Evolutionary conservation across 2,329 filamentous ascomycete genomes (phyloP).

Genomic region (Byssochlamys sp.): DNA sequence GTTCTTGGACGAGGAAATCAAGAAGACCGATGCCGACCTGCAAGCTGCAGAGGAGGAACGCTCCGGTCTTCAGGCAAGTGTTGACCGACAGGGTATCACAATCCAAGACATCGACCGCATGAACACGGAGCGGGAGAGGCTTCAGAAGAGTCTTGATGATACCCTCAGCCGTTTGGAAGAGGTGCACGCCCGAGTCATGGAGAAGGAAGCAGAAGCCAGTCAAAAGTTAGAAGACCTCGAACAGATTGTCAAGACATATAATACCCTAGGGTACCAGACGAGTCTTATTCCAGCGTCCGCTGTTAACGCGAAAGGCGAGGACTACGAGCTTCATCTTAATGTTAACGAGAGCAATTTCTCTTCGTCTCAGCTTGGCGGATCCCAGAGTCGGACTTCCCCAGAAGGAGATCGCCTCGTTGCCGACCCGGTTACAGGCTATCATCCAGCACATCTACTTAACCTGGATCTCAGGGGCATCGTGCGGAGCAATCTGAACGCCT

Average conservation of each 20-base stretch:
- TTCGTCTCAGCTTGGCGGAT: conserved; percentile 46
- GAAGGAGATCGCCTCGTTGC: conserved; percentile 69
- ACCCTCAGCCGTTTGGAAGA: conserved; percentile 71
- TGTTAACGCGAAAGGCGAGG: conserved; percentile 69
- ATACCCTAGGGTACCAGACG: conserved; percentile 86
- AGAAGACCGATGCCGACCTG: conserved; percentile 65
- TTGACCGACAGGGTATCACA: conserved; percentile 88
- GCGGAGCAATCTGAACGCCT: conserved; percentile 64
- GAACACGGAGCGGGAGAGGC: conserved; percentile 84
- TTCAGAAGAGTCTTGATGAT: conserved; percentile 79
- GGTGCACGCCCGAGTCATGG: conserved; percentile 67
- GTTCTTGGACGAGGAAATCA: conserved; percentile 76
- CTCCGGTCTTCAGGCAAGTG: conserved; percentile 65
- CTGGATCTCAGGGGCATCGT: conserved; percentile 75
- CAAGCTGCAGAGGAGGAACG: conserved; percentile 75
- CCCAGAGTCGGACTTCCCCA: conserved; percentile 38
- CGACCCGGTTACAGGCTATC: conserved; percentile 76
- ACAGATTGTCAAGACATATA: conserved; percentile 78
- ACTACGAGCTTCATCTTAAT: conserved; percentile 78
- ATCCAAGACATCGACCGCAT: conserved; percentile 98
- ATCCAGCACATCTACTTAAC: conserved; percentile 78
- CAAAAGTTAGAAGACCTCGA: conserved; percentile 86
- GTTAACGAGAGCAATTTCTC: conserved; percentile 74
- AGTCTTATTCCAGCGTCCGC: conserved; percentile 78
- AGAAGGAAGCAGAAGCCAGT: conserved; percentile 81